Percentiles rank a stretch among this genome's conserved stretches.
These are phyloP conservation scores for Cryptosporidium tyzzeri DNA, from an alignment of 169 alveolate genomes.

Conservation along the genomic window DNA sequence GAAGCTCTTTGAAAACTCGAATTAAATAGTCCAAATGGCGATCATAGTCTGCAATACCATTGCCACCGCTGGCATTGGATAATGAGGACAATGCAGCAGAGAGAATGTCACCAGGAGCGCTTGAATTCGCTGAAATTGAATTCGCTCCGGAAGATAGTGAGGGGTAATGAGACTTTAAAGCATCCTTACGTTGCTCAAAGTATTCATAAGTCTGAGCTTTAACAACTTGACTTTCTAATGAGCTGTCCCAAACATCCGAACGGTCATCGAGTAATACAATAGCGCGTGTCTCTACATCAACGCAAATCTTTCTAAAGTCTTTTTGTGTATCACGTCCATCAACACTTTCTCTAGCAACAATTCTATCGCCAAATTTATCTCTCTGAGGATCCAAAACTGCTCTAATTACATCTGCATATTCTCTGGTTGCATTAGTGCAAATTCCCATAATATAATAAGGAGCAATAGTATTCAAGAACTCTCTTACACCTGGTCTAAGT, in stretches of 20 bases:
- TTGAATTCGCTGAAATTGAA: constrained; percentile 40
- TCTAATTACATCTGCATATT: constrained; percentile 92
- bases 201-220: constrained; percentile 92
- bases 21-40: constrained; percentile 89
- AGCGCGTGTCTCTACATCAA: constrained; percentile 86
- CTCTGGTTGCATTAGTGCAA: constrained; percentile 93
- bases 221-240: constrained; percentile 89
- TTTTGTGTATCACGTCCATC: constrained; percentile 87
- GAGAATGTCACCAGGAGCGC: constrained; percentile 75
- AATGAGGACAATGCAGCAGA: constrained; percentile 73
- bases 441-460: constrained; percentile 90
- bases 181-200: constrained; percentile 82
- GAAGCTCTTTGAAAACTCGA: constrained; percentile 87
- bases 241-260: constrained; percentile 91
- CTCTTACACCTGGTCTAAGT: constrained; percentile 91
- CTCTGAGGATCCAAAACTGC: constrained; percentile 92
- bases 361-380: constrained; percentile 88
- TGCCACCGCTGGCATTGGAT: constrained; percentile 77
- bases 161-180: constrained; percentile 79
- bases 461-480: constrained; percentile 86
- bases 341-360: constrained; percentile 88
- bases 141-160: constrained; percentile 73
- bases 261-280: constrained; percentile 91
- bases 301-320: constrained; percentile 84
- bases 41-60: constrained; percentile 85